Base-by-base conservation (phyloP, 805 yeast species). In the Blastobotrys americana region DNA sequence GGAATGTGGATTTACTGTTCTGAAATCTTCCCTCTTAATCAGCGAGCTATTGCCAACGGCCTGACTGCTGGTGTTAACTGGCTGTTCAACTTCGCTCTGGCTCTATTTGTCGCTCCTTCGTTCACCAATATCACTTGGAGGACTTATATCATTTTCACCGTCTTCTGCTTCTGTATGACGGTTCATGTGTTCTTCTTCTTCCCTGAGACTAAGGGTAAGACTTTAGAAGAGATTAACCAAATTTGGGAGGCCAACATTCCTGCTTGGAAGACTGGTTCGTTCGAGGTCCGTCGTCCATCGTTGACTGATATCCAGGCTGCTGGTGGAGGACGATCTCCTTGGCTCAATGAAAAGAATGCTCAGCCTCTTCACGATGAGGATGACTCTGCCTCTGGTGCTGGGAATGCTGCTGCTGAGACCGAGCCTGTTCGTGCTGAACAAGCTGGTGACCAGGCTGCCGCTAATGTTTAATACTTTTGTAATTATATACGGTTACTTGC, bases 261-360 rank as follows among this genome's bases (percentile, higher is more conserved):
- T 4, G 75, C 90, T 27, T 85, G 93, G 90, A 90, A 89, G 61
- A 89, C 93, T 34, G 76, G 76, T 25, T 34, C 27, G 38, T 50
- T 46, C 46, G 22, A n/a, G 16, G 45, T 51, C n/a, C 42, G 51
- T 33, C 18, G 18, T 10, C 51, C 51, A 34, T 48, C 51, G 17
- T 28, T 48, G 31, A 37, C 39, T 16, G 62, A 55, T 6, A 57
- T 56, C 47, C 48, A 55, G 37, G 55, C 55, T 20, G 50, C 37
- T n/a, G 40, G 41, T n/a, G 63, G 58, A 35, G 62, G 62, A 35
- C 49, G 53, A 8, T 59, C 61, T 17, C 62, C 64, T 2, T 53
- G 59, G 3, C 10, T 52, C 37, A 41, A 42, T 22, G 53, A 51
- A 25, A 41, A 51, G 46, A n/a, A n/a, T n/a, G 39, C 31, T 6